These are phyloP conservation scores for Hypericum androsaemum DNA, from an alignment of 345 rosid species.

Conservation along the genomic window DNA sequence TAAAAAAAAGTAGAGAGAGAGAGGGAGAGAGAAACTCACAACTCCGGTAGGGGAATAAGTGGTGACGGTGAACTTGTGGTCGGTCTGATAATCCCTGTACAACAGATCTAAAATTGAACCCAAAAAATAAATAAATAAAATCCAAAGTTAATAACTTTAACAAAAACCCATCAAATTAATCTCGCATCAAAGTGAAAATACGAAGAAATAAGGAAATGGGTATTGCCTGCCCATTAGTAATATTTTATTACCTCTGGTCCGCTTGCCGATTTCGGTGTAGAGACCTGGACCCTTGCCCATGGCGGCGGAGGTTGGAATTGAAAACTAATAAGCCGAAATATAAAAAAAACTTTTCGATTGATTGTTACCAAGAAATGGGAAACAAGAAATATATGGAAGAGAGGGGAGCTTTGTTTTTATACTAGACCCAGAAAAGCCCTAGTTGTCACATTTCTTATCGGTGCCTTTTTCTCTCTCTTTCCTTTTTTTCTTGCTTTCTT, in stretches of 20 bases:
- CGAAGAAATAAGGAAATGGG: neutral
- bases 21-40: slow-evolving; percentile 33
- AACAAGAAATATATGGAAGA: no score
- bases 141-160: slow-evolving; percentile 3
- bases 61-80: slow-evolving; percentile 78
- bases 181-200: neutral
- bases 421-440: no score
- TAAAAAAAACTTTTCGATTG: no score
- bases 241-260: slow-evolving; percentile 45
- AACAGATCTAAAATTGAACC: slow-evolving; percentile 46
- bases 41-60: slow-evolving; percentile 76
- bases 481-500: slow-evolving; percentile 30
- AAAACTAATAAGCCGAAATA: no score
- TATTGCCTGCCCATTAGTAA: slow-evolving; percentile 9
- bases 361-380: no score
- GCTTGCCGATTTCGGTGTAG: slow-evolving; percentile 90
- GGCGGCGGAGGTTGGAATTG: neutral
- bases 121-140: neutral
- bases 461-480: slow-evolving; percentile 35
- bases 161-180: neutral
- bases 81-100: slow-evolving; percentile 86
- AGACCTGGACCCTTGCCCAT: slow-evolving; percentile 94
- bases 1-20: neutral
- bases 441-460: no score
- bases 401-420: no score